Percentiles rank a stretch among this genome's conserved stretches.
Evolutionary conservation across 768 basidiomycete species (phyloP).

Genomic region (Suillus plorans): DNA sequence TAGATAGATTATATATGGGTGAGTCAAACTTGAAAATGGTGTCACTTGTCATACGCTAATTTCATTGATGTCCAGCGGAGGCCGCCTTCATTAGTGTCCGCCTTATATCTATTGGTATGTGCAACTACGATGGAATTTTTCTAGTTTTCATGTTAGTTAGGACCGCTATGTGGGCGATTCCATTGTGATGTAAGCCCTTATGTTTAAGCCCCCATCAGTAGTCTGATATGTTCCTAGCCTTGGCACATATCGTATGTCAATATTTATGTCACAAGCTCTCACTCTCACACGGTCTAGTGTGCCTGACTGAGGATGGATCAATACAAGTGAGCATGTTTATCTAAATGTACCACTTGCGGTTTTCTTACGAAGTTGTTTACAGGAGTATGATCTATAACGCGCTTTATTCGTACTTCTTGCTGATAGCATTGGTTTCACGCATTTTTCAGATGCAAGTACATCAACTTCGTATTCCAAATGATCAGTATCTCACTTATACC

Average conservation of each 20-base stretch:
- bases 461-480: neutral
- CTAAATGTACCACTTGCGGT: neutral
- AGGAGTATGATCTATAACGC: neutral
- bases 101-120: slow-evolving; percentile 26
- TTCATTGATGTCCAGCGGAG: slow-evolving; percentile 19
- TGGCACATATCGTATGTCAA: neutral
- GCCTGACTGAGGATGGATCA: neutral
- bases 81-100: slow-evolving; percentile 24
- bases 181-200: slow-evolving; percentile 25
- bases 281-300: neutral
- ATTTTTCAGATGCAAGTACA: slow-evolving; percentile 1
- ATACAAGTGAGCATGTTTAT: neutral
- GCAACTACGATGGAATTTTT: neutral
- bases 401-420: neutral
- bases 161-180: slow-evolving; percentile 32
- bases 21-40: slow-evolving; percentile 2
- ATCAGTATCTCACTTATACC: neutral
- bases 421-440: neutral
- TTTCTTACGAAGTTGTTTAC: neutral
- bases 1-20: slow-evolving; percentile 35
- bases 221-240: neutral
- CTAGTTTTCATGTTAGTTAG: slow-evolving; percentile 13
- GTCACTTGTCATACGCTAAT: neutral
- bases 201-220: neutral
- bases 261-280: neutral